A percentile compares a stretch with the other conserved stretches of the same genome.
These are phyloP conservation scores for Clarkia xantiana DNA, from an alignment of 345 rosid species.

Conservation along the genomic window DNA sequence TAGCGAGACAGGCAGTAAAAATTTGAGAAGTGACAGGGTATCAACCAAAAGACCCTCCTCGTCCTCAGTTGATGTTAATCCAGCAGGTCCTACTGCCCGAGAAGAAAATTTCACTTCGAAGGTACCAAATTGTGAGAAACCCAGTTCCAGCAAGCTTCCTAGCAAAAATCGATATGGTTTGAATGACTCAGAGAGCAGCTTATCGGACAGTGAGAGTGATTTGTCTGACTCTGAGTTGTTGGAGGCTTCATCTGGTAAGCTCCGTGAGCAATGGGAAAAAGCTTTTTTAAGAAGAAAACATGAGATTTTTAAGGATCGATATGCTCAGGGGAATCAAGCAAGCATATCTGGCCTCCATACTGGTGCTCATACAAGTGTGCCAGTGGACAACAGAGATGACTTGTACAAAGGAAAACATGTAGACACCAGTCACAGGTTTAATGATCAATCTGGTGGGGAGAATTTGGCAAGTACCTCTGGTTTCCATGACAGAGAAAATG, in stretches of 20 bases:
- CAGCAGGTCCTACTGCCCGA: slow-evolving; percentile 15
- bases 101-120: slow-evolving; percentile 25
- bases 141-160: slow-evolving; percentile 11
- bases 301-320: slow-evolving; percentile 14
- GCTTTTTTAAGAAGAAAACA: slow-evolving; percentile 29
- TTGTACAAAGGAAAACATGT: slow-evolving; percentile 8
- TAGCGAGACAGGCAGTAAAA: slow-evolving; percentile 13
- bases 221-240: slow-evolving; percentile 61
- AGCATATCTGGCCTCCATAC: slow-evolving; percentile 16
- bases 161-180: slow-evolving; percentile 33
- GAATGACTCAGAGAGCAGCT: slow-evolving; percentile 19
- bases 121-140: slow-evolving; percentile 29
- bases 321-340: slow-evolving; percentile 15
- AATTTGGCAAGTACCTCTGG: too few species aligned
- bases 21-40: slow-evolving; percentile 21
- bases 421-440: too few species aligned
- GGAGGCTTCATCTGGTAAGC: slow-evolving; percentile 39
- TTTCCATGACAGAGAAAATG: neutral
- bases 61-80: slow-evolving; percentile 13
- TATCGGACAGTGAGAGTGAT: slow-evolving; percentile 32
- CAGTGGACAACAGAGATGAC: slow-evolving; percentile 13
- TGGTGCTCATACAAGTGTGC: slow-evolving; percentile 13
- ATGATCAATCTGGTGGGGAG: too few species aligned
- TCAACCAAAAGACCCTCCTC: slow-evolving; percentile 19
- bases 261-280: slow-evolving; percentile 59